Conservation (phyloP, 768 basidiomycete species). For the Collybia mongolica region DNA sequence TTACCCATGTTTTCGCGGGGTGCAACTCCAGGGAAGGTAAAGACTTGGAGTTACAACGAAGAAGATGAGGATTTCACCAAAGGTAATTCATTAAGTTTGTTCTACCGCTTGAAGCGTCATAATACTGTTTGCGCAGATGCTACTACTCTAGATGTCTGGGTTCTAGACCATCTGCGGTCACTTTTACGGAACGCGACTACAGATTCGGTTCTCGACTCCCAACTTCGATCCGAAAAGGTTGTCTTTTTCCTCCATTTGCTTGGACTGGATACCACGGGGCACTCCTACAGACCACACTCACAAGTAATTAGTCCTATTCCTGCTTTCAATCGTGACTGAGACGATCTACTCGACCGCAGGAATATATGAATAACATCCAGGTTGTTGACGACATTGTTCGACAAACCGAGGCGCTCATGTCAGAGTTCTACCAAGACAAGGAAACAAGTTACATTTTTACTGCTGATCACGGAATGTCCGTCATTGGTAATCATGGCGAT, state of each 20-base stretch:
- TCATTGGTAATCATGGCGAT: constrained; percentile 86
- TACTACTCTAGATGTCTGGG: constrained; percentile 76
- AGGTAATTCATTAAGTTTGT: constrained; percentile 37
- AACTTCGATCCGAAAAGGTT: constrained; percentile 57
- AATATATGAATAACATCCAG: constrained; percentile 85
- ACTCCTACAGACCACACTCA: constrained; percentile 83
- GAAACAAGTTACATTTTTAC: constrained; percentile 80
- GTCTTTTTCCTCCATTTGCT: constrained; percentile 85
- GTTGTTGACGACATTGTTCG: constrained; percentile 75
- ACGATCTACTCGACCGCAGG: constrained; percentile 35
- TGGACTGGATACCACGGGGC: constrained; percentile 84
- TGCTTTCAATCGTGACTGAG: neutral
- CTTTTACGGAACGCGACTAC: constrained; percentile 65
- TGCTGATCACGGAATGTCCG: constrained; percentile 90
- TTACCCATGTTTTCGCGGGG: constrained; percentile 85
- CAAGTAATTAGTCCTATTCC: constrained; percentile 35
- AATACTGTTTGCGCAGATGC: constrained; percentile 52
- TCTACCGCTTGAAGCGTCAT: neutral
- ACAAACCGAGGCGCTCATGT: constrained; percentile 59
- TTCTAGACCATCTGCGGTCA: constrained; percentile 60
- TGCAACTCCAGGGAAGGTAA: constrained; percentile 65
- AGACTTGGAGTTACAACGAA: constrained; percentile 74
- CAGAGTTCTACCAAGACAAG: constrained; percentile 63
- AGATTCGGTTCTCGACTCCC: constrained; percentile 43
- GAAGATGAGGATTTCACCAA: constrained; percentile 86